Evolutionary conservation across 768 basidiomycete genomes (phyloP).

Genomic region (Solioccasus polychromus): DNA sequence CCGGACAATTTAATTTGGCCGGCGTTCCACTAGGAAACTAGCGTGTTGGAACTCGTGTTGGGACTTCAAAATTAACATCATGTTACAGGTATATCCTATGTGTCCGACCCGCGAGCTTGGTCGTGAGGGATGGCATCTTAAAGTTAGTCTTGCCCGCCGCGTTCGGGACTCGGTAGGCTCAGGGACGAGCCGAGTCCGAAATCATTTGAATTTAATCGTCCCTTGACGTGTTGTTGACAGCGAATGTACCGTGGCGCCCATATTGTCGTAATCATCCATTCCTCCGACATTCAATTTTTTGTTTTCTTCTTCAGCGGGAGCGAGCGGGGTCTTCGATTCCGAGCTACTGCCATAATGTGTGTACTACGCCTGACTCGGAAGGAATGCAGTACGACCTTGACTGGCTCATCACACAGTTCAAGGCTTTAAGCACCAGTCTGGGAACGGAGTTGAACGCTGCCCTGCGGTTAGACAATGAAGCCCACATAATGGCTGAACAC

Average conservation of each 20-base stretch:
- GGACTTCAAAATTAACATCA: too few species aligned
- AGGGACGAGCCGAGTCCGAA: background rate
- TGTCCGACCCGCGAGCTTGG: too few species aligned
- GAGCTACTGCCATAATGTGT: background rate
- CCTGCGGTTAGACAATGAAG: too few species aligned
- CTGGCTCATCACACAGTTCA: too few species aligned
- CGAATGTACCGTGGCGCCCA: background rate
- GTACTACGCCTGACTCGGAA: background rate
- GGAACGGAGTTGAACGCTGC: too few species aligned
- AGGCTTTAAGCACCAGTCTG: too few species aligned
- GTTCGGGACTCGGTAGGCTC: background rate
- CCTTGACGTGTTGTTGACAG: background rate
- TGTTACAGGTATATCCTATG: too few species aligned
- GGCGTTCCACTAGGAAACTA: too few species aligned
- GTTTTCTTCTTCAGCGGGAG: background rate
- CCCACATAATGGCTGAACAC: background rate
- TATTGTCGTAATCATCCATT: constrained; percentile 9
- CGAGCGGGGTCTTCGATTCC: background rate
- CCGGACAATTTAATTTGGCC: too few species aligned
- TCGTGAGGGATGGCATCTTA: too few species aligned
- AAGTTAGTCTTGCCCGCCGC: background rate
- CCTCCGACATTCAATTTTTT: background rate
- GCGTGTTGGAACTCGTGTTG: too few species aligned
- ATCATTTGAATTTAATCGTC: constrained; percentile 1
- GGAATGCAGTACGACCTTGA: background rate